phyloP scores from a whole-genome alignment of 2,329 filamentous ascomycete genomes.

The Botrytis sinoallii region DNA sequence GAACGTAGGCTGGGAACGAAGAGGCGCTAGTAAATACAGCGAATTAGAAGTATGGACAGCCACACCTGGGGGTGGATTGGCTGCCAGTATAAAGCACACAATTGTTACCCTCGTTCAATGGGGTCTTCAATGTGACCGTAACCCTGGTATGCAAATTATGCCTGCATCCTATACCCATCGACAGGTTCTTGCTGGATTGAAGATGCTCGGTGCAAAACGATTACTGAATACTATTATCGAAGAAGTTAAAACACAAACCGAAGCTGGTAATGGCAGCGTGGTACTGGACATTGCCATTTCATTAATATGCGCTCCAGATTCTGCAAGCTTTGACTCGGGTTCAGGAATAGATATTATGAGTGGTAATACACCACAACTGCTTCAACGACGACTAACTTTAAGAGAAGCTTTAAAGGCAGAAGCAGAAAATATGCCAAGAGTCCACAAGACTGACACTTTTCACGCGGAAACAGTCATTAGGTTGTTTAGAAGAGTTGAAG shows the following conservation, averaged over 20 bases:
- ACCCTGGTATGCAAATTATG: conserved; percentile 53
- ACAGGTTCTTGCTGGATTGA: conserved; percentile 59
- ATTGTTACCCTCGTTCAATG: conserved; percentile 64
- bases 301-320: conserved; percentile 66
- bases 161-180: conserved; percentile 70
- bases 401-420: conserved; percentile 35
- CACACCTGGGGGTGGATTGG: conserved; percentile 54
- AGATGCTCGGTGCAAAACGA: conserved; percentile 59
- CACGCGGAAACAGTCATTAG: conserved; percentile 34
- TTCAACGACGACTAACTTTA: conserved; percentile 35
- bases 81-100: conserved; percentile 56
- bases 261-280: conserved; percentile 55
- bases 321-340: conserved; percentile 33
- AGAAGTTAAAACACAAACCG: conserved; percentile 62
- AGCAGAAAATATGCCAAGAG: conserved; percentile 32
- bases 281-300: conserved; percentile 68
- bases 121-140: conserved; percentile 45
- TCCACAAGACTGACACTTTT: conserved; percentile 31
- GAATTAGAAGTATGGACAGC: conserved; percentile 68
- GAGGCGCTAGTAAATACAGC: conserved; percentile 58
- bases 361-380: conserved; percentile 13
- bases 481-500: conserved; percentile 37
- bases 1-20: conserved; percentile 56
- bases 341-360: conserved; percentile 22
- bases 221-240: conserved; percentile 63